phyloP scores from a whole-genome alignment of 768 basidiomycete genomes.

The Collybiopsis confluens region DNA sequence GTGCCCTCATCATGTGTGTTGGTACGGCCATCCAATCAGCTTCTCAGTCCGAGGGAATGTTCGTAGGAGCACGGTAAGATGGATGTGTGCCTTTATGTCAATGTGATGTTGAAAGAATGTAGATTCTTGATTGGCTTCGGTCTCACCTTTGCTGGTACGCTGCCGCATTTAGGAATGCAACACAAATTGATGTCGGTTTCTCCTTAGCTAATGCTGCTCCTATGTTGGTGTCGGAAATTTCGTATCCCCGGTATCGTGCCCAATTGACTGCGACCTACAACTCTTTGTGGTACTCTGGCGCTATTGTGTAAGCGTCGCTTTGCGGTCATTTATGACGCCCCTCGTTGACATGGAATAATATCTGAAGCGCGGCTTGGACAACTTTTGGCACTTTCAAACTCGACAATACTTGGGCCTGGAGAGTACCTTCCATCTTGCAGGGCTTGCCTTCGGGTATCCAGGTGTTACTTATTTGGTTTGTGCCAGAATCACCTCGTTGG shows the following conservation, averaged over 20 bases:
- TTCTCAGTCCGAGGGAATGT: slow-evolving; percentile 69
- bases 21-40: slow-evolving; percentile 69
- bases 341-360: background rate
- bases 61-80: slow-evolving; percentile 69
- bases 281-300: slow-evolving; percentile 83
- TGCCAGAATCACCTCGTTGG: slow-evolving; percentile 84
- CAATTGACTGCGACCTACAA: slow-evolving; percentile 77
- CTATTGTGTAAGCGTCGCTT: slow-evolving; percentile 56
- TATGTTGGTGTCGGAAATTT: slow-evolving; percentile 80
- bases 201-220: slow-evolving; percentile 66
- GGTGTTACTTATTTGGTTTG: slow-evolving; percentile 59
- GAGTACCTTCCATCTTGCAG: slow-evolving; percentile 74
- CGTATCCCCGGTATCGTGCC: slow-evolving; percentile 80
- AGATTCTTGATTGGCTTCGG: slow-evolving; percentile 76
- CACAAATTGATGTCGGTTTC: slow-evolving; percentile 12
- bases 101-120: background rate
- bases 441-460: slow-evolving; percentile 66
- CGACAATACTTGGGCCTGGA: slow-evolving; percentile 71
- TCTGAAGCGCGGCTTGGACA: slow-evolving; percentile 69
- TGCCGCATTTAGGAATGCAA: background rate
- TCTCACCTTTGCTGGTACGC: slow-evolving; percentile 60
- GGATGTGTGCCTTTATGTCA: background rate
- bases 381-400: slow-evolving; percentile 80
- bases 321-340: no score
- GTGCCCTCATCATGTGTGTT: slow-evolving; percentile 65